phyloP scores from a whole-genome alignment of 2,329 filamentous ascomycete genomes.

The Coniochaeta prunicola region DNA sequence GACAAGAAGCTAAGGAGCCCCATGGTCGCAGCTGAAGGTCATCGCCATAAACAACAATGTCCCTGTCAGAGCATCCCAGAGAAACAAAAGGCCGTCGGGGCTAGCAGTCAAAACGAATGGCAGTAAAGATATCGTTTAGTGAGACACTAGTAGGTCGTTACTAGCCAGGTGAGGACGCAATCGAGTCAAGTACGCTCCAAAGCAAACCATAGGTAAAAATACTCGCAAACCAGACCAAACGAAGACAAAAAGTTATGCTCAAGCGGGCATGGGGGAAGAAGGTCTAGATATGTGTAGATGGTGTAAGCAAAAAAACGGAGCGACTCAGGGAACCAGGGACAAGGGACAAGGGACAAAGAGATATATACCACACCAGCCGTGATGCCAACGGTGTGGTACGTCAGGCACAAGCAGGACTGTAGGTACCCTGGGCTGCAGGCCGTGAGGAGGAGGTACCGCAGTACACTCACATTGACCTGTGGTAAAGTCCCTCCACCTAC shows the following conservation, averaged over 20 bases:
- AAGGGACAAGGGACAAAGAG: neutral
- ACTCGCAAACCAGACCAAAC: neutral
- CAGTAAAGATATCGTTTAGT: too few relatives aligned
- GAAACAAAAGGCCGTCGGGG: neutral
- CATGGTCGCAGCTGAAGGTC: constrained; percentile 14
- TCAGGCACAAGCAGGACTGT: neutral
- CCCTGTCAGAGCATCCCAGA: neutral
- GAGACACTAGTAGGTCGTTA: neutral
- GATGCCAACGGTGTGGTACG: neutral
- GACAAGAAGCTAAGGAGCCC: constrained; percentile 23
- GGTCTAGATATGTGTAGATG: neutral
- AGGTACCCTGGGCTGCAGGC: neutral
- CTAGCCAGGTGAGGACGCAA: neutral
- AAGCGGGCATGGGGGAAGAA: neutral
- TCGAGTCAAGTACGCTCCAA: neutral
- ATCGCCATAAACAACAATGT: constrained; percentile 6
- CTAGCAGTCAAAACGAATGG: too few relatives aligned
- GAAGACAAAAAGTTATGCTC: neutral
- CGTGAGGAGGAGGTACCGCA: neutral
- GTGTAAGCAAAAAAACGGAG: neutral
- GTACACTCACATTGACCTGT: neutral
- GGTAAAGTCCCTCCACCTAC: neutral
- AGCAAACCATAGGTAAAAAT: neutral
- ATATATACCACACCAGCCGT: neutral
- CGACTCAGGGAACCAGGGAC: neutral